Evolutionary conservation across 2,329 filamentous ascomycete genomes (phyloP), one percentile per base, ranked within the genome.

Genomic region (Aureobasidium mangrovei): DNA sequence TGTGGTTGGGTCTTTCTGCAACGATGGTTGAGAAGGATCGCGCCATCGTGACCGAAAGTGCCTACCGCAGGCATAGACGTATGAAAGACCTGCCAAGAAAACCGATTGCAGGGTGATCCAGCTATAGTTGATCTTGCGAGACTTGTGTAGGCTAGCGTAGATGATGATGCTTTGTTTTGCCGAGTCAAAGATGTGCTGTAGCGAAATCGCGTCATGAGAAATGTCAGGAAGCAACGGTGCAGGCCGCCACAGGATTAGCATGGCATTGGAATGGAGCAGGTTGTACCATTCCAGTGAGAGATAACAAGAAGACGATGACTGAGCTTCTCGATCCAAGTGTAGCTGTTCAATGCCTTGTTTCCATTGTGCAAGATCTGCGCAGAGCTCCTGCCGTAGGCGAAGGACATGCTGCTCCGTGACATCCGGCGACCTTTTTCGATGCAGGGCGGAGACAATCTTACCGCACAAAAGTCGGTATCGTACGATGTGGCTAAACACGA

Each of bases 61-160:
- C 1, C 69, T 65, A 0, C 70, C 64, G 0, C 74, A 56, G 0
- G 71, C 70, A 38, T 75, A 75, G 2, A 75, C 67, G 46, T 73
- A 75, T 0, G 71, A 71, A 0, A 74, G 56, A 0, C 74, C 74
- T 0, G 74, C 74, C 55, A 76, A 69, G 59, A 77, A 77, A 1
- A 76, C 67, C 0, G 72, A 67, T 47, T 77, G 75, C 55, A 77
- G 67, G 0, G 74, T 75, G 28, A 77, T 71, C 74, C 74, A 77
- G 0, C 70, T 72, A 40, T 71, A 77, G 58, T 77, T 77, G 54
- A 77, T 72, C 43, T 70, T 71, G 4, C 72, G 65, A 0, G 70
- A 72, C 5, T 69, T 68, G 46, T 76, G 72, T 0, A 77, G 59
- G 18, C 66, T 69, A 0, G 74, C 67, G 49, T 77, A 77, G 0